Evolutionary conservation across 768 basidiomycete genomes (phyloP).

Genomic region (Tylopilus sp.): DNA sequence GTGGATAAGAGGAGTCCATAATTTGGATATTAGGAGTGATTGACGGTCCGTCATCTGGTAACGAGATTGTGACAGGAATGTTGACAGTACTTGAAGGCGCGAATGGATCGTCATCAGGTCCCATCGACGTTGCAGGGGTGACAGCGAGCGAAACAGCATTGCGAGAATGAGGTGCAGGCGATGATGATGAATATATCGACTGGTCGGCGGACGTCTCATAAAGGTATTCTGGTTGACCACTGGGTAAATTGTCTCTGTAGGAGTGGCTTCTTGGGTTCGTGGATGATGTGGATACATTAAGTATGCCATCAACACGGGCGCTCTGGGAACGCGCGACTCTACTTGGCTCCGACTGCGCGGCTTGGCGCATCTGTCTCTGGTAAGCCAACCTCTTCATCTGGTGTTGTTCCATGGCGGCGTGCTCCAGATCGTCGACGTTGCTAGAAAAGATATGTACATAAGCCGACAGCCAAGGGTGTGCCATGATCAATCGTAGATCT

Average conservation of each 20-base stretch:
- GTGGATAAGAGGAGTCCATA: constrained; percentile 15
- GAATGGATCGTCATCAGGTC: constrained; percentile 70
- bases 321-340: constrained; percentile 49
- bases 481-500: constrained; percentile 75
- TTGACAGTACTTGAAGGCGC: constrained; percentile 38
- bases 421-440: constrained; percentile 76
- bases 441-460: constrained; percentile 52
- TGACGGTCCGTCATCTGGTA: constrained; percentile 23
- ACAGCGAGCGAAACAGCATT: constrained; percentile 40
- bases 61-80: constrained; percentile 29
- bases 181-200: constrained; percentile 40
- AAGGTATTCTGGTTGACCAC: constrained; percentile 59
- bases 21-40: constrained; percentile 18
- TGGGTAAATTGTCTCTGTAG: constrained; percentile 48
- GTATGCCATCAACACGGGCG: constrained; percentile 49
- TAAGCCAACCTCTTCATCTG: constrained; percentile 79
- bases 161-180: constrained; percentile 36
- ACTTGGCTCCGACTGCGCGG: constrained; percentile 31
- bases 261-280: constrained; percentile 39
- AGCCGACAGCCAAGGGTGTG: constrained; percentile 78
- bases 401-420: constrained; percentile 78
- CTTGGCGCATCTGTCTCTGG: constrained; percentile 72
- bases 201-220: constrained; percentile 72
- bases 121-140: constrained; percentile 40
- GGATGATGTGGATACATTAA: constrained; percentile 25